Conservation (phyloP, 768 basidiomycete genomes). For the Tricholoma hemisulphureum region DNA sequence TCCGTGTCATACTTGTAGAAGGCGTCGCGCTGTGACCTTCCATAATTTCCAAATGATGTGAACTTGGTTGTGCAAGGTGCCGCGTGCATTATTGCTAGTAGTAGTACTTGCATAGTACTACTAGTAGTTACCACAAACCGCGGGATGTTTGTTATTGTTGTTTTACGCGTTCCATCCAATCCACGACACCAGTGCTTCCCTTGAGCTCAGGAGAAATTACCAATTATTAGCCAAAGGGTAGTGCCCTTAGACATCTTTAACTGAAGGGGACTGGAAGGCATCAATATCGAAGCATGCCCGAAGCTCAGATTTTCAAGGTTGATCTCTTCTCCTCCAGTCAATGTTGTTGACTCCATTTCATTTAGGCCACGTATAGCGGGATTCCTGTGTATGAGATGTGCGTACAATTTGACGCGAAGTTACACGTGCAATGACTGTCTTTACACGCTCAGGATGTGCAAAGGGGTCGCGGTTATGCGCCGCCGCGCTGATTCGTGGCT, state of each 20-base stretch:
- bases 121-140: no score
- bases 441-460: conserved; percentile 78
- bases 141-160: conserved; percentile 38
- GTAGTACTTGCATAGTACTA: no score
- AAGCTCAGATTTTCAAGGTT: conserved; percentile 88
- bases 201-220: conserved; percentile 2
- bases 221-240: conserved; percentile 1
- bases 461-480: conserved; percentile 96
- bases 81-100: no score
- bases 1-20: no score
- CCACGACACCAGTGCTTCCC: conserved; percentile 22
- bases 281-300: conserved; percentile 54
- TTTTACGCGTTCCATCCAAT: conserved; percentile 39
- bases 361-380: conserved; percentile 87
- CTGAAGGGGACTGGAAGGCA: background rate
- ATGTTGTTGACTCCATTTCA: conserved; percentile 23
- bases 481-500: conserved; percentile 95
- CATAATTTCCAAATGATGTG: no score
- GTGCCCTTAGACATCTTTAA: background rate
- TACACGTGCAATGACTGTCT: conserved; percentile 34
- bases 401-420: conserved; percentile 39
- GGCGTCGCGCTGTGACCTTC: no score
- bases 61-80: no score
- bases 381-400: conserved; percentile 93
- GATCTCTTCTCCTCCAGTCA: conserved; percentile 15